Evolutionary conservation across 768 basidiomycete genomes (phyloP), one percentile per base, ranked within the genome.

Genomic region (Suillus hirtellus): DNA sequence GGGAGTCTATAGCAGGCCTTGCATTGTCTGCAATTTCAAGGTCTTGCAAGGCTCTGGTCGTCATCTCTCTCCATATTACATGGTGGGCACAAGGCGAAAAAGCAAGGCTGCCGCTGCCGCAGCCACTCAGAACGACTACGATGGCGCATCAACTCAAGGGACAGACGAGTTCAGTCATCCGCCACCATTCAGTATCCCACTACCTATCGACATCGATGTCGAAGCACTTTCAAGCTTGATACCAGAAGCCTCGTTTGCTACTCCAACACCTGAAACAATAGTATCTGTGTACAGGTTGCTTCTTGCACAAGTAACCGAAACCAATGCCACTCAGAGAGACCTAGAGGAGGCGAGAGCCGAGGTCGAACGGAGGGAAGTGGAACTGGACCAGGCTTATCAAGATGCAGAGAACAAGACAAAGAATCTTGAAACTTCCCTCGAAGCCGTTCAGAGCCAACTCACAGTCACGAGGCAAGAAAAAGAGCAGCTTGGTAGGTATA

Each of bases 351-450:
- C 83, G 63, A 86, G 81, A 49, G 91, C 91, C 3, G 86, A 87
- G 54, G 71, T 80, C 11, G 84, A 90, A 68, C 84, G 83, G 74
- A 89, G 89, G 73, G 92, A 93, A 61, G 79, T 95, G 2, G 93
- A 95, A 73, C 78, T 94, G 42, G 93, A 95, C 72, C 92, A 94
- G 75, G 87, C 90, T 7, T 73, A 93, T 42, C 89, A 93, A 68
- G 92, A 95, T 72, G 84, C 83, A 60, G 91, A 95, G 71, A 84
- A 79, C 1, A 75, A 81, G 55, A 75, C 84, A 1, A 83, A 82
- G 59, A 87, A 90, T 38, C 69, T 87, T 12, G 89, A 90, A 68
- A 70, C 68, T 0, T 75, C 84, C 1, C 65, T 87, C 37, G 85
- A 88, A 60, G 65, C 69, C 52, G 73, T 82, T 5, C 85, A 86